Evolutionary conservation across 768 basidiomycete genomes (phyloP), one percentile per base, ranked within the genome.

Genomic region (Cystobasidium tubakii): DNA sequence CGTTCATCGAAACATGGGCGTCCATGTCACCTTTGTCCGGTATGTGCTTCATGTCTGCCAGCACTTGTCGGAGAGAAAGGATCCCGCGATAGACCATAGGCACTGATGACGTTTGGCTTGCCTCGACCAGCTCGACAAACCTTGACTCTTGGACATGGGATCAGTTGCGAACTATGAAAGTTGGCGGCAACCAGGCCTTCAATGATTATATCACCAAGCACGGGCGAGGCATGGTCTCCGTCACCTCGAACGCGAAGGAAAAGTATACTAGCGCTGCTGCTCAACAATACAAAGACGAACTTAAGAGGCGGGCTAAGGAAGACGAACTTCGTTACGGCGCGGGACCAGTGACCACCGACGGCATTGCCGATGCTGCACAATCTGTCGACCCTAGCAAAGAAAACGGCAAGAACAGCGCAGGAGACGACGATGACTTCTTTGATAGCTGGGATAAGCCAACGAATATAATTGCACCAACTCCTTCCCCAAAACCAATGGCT

Each of bases 21-120:
- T 98, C 27, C 96, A 99, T 81, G 93, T 99, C 82, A 90, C 88
- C 76, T 99, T 99, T 79, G 95, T 99, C 53, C 84, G 94, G 92
- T 93, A 80, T 78, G 88, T 81, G 12, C 65, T n/a, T n/a, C n/a
- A n/a, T 55, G 64, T 15, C 33, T 36, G 43, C 71, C 74, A 64
- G 27, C 17, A 3, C 15, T 60, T 50, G 9, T 3, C 39, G 6
- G 6, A 39, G 39, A 39, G 6, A 15, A 6, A 15, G 15, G 6
- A 39, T 15, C 39, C 39, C 15, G 15, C 39, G 39, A 39, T 15
- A 6, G 39, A 15, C 15, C 39, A 39, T 15, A 39, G 15, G 15
- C 7, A 39, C 39, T 39, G 39, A 39, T 39, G 15, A 39, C 15
- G 39, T 15, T 39, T 39, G 7, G 6, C 36, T 55, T 67, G 36